phyloP scores from a whole-genome alignment of 495 filamentous ascomycete species.

The Neurospora pannonica region DNA sequence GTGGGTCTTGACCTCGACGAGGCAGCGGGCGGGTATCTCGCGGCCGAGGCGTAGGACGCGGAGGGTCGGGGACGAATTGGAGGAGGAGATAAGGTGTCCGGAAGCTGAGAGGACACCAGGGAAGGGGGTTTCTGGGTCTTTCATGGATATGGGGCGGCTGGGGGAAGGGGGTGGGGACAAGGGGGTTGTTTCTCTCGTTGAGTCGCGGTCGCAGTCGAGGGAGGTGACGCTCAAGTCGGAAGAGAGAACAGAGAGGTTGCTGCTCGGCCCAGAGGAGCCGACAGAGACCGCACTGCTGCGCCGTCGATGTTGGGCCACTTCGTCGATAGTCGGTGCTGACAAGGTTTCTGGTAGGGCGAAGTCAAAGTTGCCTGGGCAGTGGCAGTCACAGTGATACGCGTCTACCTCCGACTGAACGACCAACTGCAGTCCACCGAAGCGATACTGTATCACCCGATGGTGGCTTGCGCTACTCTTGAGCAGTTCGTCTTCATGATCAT shows the following conservation, averaged over 20 bases:
- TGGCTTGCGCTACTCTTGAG: slow-evolving; percentile 15
- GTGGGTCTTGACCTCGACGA: slow-evolving; percentile 19
- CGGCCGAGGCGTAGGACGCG: slow-evolving; percentile 6
- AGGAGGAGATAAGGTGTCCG: not conserved
- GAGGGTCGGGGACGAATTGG: not conserved
- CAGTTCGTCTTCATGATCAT: not conserved
- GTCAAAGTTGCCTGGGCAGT: not conserved
- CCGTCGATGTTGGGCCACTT: not conserved
- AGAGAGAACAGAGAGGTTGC: not conserved
- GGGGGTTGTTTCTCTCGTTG: not conserved
- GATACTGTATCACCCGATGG: slow-evolving; percentile 17
- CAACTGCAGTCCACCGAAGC: slow-evolving; percentile 9
- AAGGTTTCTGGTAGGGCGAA: not conserved
- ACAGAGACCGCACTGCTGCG: not conserved
- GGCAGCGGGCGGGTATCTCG: slow-evolving; percentile 6
- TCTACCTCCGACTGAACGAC: slow-evolving; percentile 20
- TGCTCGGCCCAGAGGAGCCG: not conserved
- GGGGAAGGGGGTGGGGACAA: not conserved
- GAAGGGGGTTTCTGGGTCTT: not conserved
- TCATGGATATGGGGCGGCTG: not conserved
- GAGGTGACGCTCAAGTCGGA: not conserved
- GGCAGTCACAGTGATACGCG: slow-evolving; percentile 11
- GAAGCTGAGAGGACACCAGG: not conserved
- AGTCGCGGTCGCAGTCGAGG: slow-evolving; percentile 4
- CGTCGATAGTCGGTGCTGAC: not conserved